Base-by-base conservation (phyloP, 306 rosid genomes). In the Quercus gilva region DNA sequence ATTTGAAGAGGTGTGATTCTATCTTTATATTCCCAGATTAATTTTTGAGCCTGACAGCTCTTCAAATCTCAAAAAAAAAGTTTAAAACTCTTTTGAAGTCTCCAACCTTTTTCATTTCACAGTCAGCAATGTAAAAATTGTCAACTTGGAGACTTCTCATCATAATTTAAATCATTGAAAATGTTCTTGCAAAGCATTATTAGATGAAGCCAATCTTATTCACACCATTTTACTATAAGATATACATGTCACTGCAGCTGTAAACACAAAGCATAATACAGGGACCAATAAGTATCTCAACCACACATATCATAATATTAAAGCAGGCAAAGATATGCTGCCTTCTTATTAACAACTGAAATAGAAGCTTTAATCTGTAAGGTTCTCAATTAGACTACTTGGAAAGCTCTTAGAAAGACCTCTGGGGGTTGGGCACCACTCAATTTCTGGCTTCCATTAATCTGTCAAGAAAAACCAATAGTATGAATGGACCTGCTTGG, bases 381-480 rank as follows among this genome's bases (percentile, higher is more conserved):
- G 26, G 58, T 80, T 8, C 67, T 90, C 86, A 89, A 55, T 73
- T 87, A 64, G 60, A 87, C 85, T 41, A 60, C 78, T 82, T 85
- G 77, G 37, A 94, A 94, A 85, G 94, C 91, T 90, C 78, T 91
- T 88, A 84, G 78, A 87, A 94, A 91, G n/a, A 80, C 87, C 79
- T 91, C 97, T 56, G 94, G 87, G 57, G 95, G 86, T 56, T 94
- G 97, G 21, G 83, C 97, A 15, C 99, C 99, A 11, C 88, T 87
- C 78, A 94, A 23, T 73, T 85, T 82, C 20, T 78, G 88, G 77
- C 76, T 86, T 67, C 94, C 97, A 82, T 94, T 92, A 70, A 94
- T 87, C 99, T 94, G 90, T 69, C 79, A 76, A 85, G 53, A 75
- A 26, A 59, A 79, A 74, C 6, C 81, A 79, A 43, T n/a, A 5